Evolutionary conservation across 305 asterid genomes (phyloP).

Genomic region (Solanum hybrid): DNA sequence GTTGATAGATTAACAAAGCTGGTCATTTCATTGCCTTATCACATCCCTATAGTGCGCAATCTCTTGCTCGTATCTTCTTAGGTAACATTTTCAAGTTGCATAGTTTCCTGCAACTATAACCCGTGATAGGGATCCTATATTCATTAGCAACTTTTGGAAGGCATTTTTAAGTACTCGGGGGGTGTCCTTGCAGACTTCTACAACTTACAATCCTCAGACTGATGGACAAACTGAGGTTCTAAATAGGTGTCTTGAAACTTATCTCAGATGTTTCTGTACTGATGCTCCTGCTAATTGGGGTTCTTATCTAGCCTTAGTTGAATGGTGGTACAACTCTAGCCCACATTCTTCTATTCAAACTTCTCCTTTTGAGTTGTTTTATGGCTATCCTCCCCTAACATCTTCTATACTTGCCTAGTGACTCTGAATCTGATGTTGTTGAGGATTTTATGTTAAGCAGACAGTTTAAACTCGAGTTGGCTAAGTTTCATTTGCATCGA

Average conservation of each 20-base stretch:
- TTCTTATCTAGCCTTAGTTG: neutral
- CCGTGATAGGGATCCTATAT: neutral
- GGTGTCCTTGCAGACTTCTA: neutral
- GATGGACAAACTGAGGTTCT: neutral
- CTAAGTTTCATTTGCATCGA: neutral
- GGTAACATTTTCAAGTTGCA: neutral
- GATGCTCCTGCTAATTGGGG: neutral
- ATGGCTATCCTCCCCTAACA: neutral
- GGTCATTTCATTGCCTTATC: neutral
- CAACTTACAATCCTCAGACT: neutral
- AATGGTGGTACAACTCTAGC: neutral
- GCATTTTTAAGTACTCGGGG: neutral
- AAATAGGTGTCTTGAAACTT: neutral
- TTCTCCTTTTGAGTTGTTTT: neutral
- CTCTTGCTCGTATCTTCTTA: neutral
- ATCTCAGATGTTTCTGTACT: neutral
- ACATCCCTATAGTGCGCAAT: neutral
- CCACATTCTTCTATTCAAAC: neutral
- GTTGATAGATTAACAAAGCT: neutral
- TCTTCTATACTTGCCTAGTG: neutral
- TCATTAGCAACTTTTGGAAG: neutral
- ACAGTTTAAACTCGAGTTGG: neutral
- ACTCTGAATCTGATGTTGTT: neutral
- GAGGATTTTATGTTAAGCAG: neutral
- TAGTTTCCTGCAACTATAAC: neutral